Base-by-base conservation (phyloP, 116 monocot species). In the Trichopus zeylanicus region DNA sequence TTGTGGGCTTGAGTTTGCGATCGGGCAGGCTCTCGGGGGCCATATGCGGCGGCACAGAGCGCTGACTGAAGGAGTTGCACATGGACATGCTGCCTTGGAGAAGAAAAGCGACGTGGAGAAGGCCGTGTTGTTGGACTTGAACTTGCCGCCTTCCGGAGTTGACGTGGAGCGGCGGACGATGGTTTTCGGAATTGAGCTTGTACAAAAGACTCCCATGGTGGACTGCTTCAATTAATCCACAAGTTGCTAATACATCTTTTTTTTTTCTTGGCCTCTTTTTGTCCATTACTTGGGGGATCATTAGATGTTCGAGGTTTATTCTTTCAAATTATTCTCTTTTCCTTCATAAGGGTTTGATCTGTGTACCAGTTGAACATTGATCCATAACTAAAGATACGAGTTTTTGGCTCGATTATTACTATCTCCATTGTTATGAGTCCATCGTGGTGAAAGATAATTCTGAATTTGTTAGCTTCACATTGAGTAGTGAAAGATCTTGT, bases 1-100 rank as follows among this genome's bases (percentile, higher is more conserved):
- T 25, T 76, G 76, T 48, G 76, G 76, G 8, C 28, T 70, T 0
- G 61, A 66, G 70, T 76, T 76, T 61, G 20, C 49, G 18, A 51
- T 76, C 24, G 76, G 76, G 7, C 76, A 76, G 55, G 70, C 76
- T 0, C 29, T 76, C 37, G 76, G 76, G 1, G 76, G 76, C 19
- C 76, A 76, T 60, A 76, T 76, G 76, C 56, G 76, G 51, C 38
- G 76, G 7, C 76, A 76, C 56, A 29, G 53, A n/a, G 32, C 13
- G 0, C 28, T 48, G 10, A 16, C 18, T 39, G 30, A 8, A 3
- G 22, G 18, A n/a, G n/a, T n/a, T n/a, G n/a, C n/a, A n/a, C 12
- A 31, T 7, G 23, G 5, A 7, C 11, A 6, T 7, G 22, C 10
- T 7, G 24, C n/a, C n/a, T 0, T 4, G 7, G 46, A 25, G 42